These are phyloP conservation scores for Brachypodium distachyon DNA, from an alignment of 202 grass and related monocot species.

Conservation along the genomic window DNA sequence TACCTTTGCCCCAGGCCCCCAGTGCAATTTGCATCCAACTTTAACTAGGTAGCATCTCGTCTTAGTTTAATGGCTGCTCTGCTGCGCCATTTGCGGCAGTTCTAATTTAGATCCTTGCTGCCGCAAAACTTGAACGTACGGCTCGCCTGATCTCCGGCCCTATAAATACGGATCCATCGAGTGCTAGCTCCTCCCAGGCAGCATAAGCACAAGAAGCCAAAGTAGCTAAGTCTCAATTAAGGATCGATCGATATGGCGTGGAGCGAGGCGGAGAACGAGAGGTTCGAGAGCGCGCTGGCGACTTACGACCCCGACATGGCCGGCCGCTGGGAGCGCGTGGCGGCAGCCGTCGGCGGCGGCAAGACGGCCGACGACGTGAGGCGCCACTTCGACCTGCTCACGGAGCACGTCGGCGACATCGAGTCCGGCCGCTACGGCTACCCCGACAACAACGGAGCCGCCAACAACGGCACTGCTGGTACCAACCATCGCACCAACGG, in stretches of 20 bases:
- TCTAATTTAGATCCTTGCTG: conserved; percentile 2
- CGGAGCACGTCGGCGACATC: conserved; percentile 29
- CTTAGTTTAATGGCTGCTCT: conserved; percentile 6
- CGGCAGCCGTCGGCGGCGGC: conserved; percentile 59
- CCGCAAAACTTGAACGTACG: background rate
- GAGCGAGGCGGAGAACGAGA: conserved; percentile 43
- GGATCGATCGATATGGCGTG: conserved; percentile 15
- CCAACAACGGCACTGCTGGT: too few species aligned
- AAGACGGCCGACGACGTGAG: conserved; percentile 54
- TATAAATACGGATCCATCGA: background rate
- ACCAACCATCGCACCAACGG: background rate
- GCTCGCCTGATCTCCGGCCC: background rate
- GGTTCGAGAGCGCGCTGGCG: conserved; percentile 63
- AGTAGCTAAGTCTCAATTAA: background rate
- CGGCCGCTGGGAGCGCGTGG: conserved; percentile 50
- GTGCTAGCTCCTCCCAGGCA: background rate
- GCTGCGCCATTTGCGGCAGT: conserved; percentile 2
- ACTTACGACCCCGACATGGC: conserved; percentile 37
- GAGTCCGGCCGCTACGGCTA: conserved; percentile 10
- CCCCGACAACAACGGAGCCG: background rate
- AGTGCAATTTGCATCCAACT: background rate
- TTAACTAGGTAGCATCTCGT: background rate
- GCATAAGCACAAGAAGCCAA: background rate
- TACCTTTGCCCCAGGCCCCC: background rate
- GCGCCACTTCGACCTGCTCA: conserved; percentile 43